These are phyloP conservation scores for Flaveria brownii DNA, from an alignment of 129 eudicot genomes.

Conservation along the genomic window DNA sequence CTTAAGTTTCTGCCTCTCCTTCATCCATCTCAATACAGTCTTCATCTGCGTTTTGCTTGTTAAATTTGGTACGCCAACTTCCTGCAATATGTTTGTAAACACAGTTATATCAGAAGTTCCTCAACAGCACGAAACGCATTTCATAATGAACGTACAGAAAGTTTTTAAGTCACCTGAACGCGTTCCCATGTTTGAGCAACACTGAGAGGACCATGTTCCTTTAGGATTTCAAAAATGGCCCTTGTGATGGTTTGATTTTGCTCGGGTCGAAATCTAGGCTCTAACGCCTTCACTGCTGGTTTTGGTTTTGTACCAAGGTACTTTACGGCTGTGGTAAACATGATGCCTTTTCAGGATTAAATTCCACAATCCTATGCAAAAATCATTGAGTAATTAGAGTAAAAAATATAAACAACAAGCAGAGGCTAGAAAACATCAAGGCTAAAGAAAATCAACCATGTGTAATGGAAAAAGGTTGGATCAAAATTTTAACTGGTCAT, in stretches of 20 bases:
- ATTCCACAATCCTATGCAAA: constrained; percentile 4
- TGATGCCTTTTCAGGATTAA: constrained; percentile 22
- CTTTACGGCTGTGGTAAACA: constrained; percentile 76
- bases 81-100: constrained; percentile 45
- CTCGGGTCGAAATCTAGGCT: constrained; percentile 81
- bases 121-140: background rate
- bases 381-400: background rate
- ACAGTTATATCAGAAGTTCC: background rate
- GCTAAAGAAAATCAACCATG: constrained; percentile 4
- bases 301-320: constrained; percentile 70
- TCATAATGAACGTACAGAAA: background rate
- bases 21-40: constrained; percentile 90
- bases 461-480: background rate
- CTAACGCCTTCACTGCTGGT: constrained; percentile 90
- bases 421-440: background rate
- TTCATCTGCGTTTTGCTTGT: constrained; percentile 91
- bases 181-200: constrained; percentile 89
- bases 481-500: background rate
- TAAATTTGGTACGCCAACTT: constrained; percentile 75
- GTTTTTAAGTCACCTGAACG: constrained; percentile 53
- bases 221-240: constrained; percentile 62
- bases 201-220: constrained; percentile 91
- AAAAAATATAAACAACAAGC: background rate
- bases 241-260: constrained; percentile 86
- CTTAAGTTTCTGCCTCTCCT: constrained; percentile 88